phyloP scores from a whole-genome alignment of 148 eudicot species.

The Rhododendron griersonianum region DNA sequence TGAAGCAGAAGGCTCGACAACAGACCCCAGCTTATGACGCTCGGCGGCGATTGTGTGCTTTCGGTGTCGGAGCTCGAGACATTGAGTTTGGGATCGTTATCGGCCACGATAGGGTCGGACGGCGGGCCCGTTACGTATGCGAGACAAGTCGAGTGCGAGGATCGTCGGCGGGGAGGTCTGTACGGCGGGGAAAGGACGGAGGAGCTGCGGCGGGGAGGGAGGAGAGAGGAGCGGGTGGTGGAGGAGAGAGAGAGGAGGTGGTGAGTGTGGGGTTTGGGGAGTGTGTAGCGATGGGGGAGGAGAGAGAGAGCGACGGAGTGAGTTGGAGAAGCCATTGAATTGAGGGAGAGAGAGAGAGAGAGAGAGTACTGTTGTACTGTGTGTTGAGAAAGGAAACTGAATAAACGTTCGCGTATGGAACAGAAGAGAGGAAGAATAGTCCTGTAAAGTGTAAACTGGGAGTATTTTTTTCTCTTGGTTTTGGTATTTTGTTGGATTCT shows the following conservation, averaged over 20 bases:
- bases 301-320: conserved; percentile 12
- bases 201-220: conserved; percentile 6
- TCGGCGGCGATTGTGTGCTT: conserved; percentile 22
- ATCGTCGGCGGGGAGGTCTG: conserved; percentile 2
- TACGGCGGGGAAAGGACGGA: conserved; percentile 1
- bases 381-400: background rate
- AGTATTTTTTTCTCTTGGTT: too few species aligned
- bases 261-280: background rate
- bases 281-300: background rate
- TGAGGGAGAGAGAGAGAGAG: background rate
- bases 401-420: background rate
- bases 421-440: too few species aligned
- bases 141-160: background rate
- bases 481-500: too few species aligned
- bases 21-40: conserved; percentile 65
- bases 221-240: conserved; percentile 19
- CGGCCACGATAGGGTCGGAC: conserved; percentile 43
- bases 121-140: conserved; percentile 74
- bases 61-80: background rate
- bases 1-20: conserved; percentile 48
- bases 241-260: conserved; percentile 16
- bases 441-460: too few species aligned
- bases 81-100: conserved; percentile 39
- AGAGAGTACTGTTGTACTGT: background rate
- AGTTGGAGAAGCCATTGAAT: conserved; percentile 26